A percentile compares a stretch with the other conserved stretches of the same genome.
Evolutionary conservation across 257 asterid species (phyloP).

Genomic region (Thymus mandschuricus): DNA sequence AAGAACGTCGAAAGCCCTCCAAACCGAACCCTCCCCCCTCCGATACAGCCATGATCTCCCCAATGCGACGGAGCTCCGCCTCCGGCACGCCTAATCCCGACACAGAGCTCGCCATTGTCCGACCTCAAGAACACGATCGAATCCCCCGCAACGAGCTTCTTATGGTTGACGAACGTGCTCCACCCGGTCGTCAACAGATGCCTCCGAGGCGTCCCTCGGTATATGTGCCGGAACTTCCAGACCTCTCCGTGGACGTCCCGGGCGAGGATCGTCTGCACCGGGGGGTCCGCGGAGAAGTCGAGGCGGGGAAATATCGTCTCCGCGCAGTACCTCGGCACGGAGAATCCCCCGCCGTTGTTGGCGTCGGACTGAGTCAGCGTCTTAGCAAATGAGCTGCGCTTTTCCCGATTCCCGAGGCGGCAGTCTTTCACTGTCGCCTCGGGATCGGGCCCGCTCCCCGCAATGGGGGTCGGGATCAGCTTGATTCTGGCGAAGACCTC

Average conservation of each 20-base stretch:
- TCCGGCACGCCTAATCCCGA: conserved; percentile 84
- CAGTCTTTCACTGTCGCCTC: conserved; percentile 20
- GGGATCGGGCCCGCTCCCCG: conserved; percentile 37
- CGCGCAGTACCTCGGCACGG: conserved; percentile 94
- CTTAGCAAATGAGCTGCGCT: conserved; percentile 81
- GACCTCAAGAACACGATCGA: conserved; percentile 85
- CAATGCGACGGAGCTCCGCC: conserved; percentile 63
- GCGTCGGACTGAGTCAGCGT: conserved; percentile 91
- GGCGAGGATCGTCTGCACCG: conserved; percentile 79
- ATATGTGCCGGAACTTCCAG: conserved; percentile 93
- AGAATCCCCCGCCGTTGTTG: conserved; percentile 91
- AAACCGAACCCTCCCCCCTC: conserved; percentile 51
- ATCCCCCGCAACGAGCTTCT: conserved; percentile 93
- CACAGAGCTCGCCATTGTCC: conserved; percentile 81
- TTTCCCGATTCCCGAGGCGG: conserved; percentile 50
- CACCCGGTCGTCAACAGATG: conserved; percentile 97
- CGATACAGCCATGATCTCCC: conserved; percentile 40
- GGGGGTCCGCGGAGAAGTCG: conserved; percentile 80
- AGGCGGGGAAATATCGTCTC: conserved; percentile 87
- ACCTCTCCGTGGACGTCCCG: conserved; percentile 93
- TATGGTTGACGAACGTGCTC: conserved; percentile 92
- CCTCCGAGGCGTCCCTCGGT: conserved; percentile 93
- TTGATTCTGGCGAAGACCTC: conserved; percentile 72
- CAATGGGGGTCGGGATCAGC: conserved; percentile 58
- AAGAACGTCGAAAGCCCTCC: conserved; percentile 68